Base-by-base conservation (phyloP, 306 rosid species). In the Citrullus mucosospermus region DNA sequence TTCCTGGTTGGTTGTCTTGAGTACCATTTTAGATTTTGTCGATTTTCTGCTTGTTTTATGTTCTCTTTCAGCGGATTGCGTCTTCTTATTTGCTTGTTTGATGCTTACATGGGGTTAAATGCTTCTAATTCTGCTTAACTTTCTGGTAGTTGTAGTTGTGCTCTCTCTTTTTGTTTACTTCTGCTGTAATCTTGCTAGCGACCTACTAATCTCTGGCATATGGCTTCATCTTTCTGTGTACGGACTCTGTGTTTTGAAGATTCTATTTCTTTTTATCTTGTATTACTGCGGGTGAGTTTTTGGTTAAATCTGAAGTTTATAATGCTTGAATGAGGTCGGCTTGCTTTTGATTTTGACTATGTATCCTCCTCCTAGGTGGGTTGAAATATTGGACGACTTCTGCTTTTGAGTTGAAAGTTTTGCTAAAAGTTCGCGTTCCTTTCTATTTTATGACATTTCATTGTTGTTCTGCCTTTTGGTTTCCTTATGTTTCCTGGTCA, bases 1-100 rank as follows among this genome's bases (percentile, higher is more conserved):
- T 56, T 20, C 63, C 58, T 59, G 80, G 80, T 77, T 60, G 43
- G 71, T 59, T 39, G 36, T 60, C 80, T 78, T 4, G 12, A 17
- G 57, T 60, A 9, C 61, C 41, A 3, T 75, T 15, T 59, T 30
- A 6, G 38, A 22, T 48, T 78, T 78, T 60, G 22, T 25, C 6
- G 55, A 1, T 46, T 8, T 48, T 9, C 22, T 75, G 16, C 6
- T 56, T 57, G 18, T 59, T 62, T 62, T 30, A 16, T 20, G 11
- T 78, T 61, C 12, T 14, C 28, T 61, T 28, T 78, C 39, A 61
- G 18, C 38, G 46, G 71, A 43, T 78, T 61, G 3, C 65, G 17
- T 46, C 16, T 46, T 61, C 50, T 46, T 28, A 5, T 14, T 17
- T 59, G 69, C 2, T 30, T 61, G 53, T 16, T 59, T 58, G 80